These are phyloP conservation scores for Mollisia scopiformis DNA, from an alignment of 2,329 filamentous ascomycete species.

Conservation along the genomic window DNA sequence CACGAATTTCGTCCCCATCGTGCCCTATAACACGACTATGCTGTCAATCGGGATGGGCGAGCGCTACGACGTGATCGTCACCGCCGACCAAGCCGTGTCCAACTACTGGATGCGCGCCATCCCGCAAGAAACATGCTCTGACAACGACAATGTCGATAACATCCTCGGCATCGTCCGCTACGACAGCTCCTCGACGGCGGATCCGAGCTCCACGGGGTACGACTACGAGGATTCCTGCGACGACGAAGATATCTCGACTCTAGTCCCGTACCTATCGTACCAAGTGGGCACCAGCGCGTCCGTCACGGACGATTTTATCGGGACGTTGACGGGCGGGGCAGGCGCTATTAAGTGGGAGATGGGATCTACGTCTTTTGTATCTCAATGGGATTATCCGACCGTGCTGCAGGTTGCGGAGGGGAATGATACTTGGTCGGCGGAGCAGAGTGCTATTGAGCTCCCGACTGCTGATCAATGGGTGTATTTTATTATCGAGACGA, in stretches of 20 bases:
- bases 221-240: conserved; percentile 1
- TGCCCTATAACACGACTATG: conserved; percentile 61
- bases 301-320: neutral
- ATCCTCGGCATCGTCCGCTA: conserved; percentile 24
- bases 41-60: conserved; percentile 63
- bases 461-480: conserved; percentile 12
- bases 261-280: neutral
- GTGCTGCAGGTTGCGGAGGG: conserved; percentile 36
- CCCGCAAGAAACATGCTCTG: conserved; percentile 13
- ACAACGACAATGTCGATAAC: conserved; percentile 21
- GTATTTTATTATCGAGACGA: conserved; percentile 13
- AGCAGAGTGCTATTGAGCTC: conserved; percentile 15
- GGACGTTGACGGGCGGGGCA: neutral
- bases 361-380: conserved; percentile 34
- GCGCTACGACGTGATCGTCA: conserved; percentile 46
- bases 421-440: neutral
- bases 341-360: conserved; percentile 13
- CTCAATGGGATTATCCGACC: conserved; percentile 46
- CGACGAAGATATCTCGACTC: conserved; percentile 9
- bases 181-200: conserved; percentile 5
- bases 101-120: conserved; percentile 50
- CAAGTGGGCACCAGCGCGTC: neutral
- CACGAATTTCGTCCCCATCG: conserved; percentile 63
- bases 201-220: conserved; percentile 1
- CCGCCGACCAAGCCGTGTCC: conserved; percentile 45